Base-by-base conservation (phyloP, 208 protist genomes). In the Acanthamoeba royreba region DNA sequence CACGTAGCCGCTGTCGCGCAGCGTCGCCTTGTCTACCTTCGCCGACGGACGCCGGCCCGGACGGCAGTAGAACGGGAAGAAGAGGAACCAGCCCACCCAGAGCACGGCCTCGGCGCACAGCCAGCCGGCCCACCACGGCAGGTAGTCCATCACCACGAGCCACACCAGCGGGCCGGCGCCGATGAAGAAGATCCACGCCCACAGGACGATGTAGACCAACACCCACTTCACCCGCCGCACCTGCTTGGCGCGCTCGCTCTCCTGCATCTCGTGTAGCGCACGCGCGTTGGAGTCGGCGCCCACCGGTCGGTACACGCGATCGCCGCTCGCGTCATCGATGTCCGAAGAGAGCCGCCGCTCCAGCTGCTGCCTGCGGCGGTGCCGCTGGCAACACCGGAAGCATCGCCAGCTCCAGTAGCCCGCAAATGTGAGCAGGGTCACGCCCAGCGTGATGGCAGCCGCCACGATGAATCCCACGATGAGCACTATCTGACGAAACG, bases 121-220 rank as follows among this genome's bases (percentile, higher is more conserved):
- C 74, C 74, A 85, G 74, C 74, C 74, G 74, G 74, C 74, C 38
- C 43, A 85, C 74, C 74, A 85, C 9, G 74, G 74, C 22, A 85
- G 74, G 74, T 85, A 85, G 74, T 85, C 74, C 74, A 85, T 85
- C n/a, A 85, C 28, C 5, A 85, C 74, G 74, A 85, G 38, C 74
- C 74, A 85, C 28, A 85, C 25, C 3, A 85, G 74, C 43, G 74
- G 74, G 74, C 74, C 74, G 43, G 74, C 74, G n/a, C 74, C 74
- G 38, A 85, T 40, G 74, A 85, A 85, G 74, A 85, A 85, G 74
- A 85, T 19, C 74, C 74, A 85, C 13, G 74, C 53, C 74, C 74
- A 85, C 74, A 85, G 31, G 17, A 85, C 43, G n/a, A 85, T 42
- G 74, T 85, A 85, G 43, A 85, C 38, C n/a, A 85, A 28, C 0